Conservation (phyloP, 371 early-diverging fungal genomes). For the Mortierella sp. region DNA sequence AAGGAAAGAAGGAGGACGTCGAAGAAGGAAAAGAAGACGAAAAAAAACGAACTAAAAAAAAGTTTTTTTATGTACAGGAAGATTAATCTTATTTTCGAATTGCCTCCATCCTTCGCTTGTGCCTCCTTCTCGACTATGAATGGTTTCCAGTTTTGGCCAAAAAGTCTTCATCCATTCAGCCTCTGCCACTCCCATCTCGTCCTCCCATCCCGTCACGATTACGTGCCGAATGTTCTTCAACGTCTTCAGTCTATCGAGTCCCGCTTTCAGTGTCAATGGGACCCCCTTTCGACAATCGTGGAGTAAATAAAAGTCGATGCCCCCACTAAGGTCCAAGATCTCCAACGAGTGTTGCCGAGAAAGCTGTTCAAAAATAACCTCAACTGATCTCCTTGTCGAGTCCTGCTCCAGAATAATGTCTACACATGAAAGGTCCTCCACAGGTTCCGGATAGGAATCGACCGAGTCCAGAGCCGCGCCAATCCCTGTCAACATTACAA, state of each 20-base stretch:
- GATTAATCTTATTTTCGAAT: neutral
- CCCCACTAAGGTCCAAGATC: slow-evolving; percentile 13
- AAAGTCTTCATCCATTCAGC: slow-evolving; percentile 20
- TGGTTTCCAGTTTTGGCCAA: slow-evolving; percentile 18
- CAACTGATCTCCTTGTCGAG: neutral
- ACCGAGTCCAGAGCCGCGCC: neutral
- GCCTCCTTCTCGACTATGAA: slow-evolving; percentile 21
- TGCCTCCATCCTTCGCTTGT: slow-evolving; percentile 12
- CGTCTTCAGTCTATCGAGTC: neutral
- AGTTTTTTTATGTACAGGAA: neutral
- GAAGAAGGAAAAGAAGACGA: neutral
- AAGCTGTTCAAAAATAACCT: slow-evolving; percentile 1
- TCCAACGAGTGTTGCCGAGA: slow-evolving; percentile 8
- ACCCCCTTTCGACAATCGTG: neutral
- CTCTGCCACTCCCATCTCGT: slow-evolving; percentile 17
- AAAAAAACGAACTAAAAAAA: neutral
- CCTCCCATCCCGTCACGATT: slow-evolving; percentile 28
- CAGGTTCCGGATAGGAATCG: neutral
- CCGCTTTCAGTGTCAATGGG: neutral
- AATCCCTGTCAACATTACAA: slow-evolving; percentile 7
- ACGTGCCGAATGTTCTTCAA: slow-evolving; percentile 7
- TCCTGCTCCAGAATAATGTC: slow-evolving; percentile 1
- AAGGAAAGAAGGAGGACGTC: neutral
- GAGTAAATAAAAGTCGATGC: neutral
- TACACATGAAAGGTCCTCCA: neutral